Evolutionary conservation across 805 yeast species (phyloP).

Genomic region (Starmerella bombicola): DNA sequence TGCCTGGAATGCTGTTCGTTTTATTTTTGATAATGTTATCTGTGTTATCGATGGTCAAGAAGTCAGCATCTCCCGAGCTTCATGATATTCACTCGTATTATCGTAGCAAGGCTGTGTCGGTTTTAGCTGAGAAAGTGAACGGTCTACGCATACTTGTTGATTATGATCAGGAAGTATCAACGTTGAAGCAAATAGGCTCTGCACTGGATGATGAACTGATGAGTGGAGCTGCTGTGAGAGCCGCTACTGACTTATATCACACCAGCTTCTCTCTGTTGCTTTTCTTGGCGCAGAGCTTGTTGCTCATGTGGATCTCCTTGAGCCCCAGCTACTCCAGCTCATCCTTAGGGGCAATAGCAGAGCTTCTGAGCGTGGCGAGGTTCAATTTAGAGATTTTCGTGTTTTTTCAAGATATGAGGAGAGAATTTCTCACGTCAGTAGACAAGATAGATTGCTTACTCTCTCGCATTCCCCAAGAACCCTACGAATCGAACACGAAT

Average conservation of each 20-base stretch:
- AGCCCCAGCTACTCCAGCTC: background rate
- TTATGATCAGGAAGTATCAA: background rate
- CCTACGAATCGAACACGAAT: background rate
- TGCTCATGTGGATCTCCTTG: background rate
- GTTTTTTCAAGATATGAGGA: background rate
- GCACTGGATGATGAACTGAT: slow-evolving; percentile 2
- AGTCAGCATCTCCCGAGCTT: slow-evolving; percentile 46
- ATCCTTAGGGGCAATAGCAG: background rate
- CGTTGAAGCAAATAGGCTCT: background rate
- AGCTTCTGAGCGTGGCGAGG: background rate
- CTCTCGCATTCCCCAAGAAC: slow-evolving; percentile 1
- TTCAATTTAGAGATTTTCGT: background rate
- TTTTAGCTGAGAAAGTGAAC: slow-evolving; percentile 5
- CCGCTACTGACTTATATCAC: background rate
- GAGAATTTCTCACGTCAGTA: background rate
- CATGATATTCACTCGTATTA: slow-evolving; percentile 71
- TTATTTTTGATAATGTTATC: slow-evolving; percentile 26
- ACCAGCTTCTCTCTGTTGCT: background rate
- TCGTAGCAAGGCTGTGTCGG: background rate
- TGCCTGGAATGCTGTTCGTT: slow-evolving; percentile 71
- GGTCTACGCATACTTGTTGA: slow-evolving; percentile 3
- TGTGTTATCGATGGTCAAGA: background rate
- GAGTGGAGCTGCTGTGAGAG: background rate
- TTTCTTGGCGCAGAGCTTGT: background rate
- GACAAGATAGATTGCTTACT: slow-evolving; percentile 31